A percentile compares a stretch with the other conserved stretches of the same genome.
phyloP scores from a whole-genome alignment of 441 rosid species.

The Corymbia calophylla region DNA sequence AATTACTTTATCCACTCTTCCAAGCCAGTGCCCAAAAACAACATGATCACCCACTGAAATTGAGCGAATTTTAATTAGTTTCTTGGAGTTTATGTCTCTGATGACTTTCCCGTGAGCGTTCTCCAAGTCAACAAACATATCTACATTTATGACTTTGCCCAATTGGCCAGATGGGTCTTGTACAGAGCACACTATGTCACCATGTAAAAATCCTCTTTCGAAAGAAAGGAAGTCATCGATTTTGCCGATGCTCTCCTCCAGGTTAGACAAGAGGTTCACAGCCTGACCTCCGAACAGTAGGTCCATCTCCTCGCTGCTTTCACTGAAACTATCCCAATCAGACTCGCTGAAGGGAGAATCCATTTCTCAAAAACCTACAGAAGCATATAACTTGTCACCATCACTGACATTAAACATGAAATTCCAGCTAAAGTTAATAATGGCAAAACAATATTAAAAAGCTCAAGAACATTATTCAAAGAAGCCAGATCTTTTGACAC shows the following conservation, averaged over 20 bases:
- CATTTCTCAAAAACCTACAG: constrained; percentile 40
- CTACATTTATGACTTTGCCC: constrained; percentile 58
- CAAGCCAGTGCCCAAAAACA: constrained; percentile 74
- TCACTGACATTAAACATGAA: background rate
- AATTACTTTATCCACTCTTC: constrained; percentile 57
- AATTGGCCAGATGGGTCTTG: constrained; percentile 69
- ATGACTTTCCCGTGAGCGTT: constrained; percentile 40
- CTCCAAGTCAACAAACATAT: constrained; percentile 64
- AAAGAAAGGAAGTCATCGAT: constrained; percentile 84
- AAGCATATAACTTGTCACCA: constrained; percentile 5
- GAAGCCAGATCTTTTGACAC: background rate
- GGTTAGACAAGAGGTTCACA: constrained; percentile 58
- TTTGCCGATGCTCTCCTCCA: constrained; percentile 78
- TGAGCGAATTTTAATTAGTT: constrained; percentile 47
- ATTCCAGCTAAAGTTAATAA: background rate
- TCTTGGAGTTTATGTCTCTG: constrained; percentile 56
- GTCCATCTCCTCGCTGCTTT: constrained; percentile 70
- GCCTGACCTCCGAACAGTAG: constrained; percentile 54
- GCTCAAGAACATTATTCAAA: background rate
- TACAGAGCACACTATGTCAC: constrained; percentile 67
- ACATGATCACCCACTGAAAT: constrained; percentile 76
- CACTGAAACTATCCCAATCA: constrained; percentile 90
- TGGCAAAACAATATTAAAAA: background rate
- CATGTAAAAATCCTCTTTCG: constrained; percentile 61
- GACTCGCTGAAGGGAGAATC: constrained; percentile 54